Evolutionary conservation across 148 eudicot species (phyloP).

Genomic region (Vaccinium macrocarpon): DNA sequence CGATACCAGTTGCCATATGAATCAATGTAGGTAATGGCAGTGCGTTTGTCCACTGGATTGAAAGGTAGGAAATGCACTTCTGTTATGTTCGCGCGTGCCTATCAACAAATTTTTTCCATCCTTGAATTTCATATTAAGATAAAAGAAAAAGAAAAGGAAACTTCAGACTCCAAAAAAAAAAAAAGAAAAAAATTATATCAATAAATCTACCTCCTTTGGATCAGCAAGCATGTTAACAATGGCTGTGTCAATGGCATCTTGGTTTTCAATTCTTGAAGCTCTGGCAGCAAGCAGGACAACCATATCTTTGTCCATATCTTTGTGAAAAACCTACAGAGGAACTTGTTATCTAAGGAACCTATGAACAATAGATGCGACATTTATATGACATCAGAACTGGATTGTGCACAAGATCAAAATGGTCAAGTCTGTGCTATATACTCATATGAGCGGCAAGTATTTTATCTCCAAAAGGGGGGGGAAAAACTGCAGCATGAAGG

Average conservation of each 20-base stretch:
- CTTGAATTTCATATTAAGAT: background rate
- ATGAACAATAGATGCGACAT: background rate
- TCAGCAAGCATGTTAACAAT: slow-evolving; percentile 68
- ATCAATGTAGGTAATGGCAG: slow-evolving; percentile 65
- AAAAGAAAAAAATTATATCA: background rate
- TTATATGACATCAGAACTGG: background rate
- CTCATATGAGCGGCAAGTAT: background rate
- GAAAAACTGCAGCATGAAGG: background rate
- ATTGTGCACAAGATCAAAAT: background rate
- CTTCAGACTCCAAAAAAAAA: background rate
- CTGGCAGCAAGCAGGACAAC: slow-evolving; percentile 69
- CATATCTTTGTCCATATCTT: slow-evolving; percentile 58
- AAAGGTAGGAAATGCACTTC: slow-evolving; percentile 72
- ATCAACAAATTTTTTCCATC: slow-evolving; percentile 13
- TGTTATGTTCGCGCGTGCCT: slow-evolving; percentile 66
- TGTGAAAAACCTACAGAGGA: slow-evolving; percentile 45
- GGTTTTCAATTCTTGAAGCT: slow-evolving; percentile 71
- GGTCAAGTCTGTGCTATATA: background rate
- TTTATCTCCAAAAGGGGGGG: background rate
- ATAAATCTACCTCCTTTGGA: slow-evolving; percentile 60
- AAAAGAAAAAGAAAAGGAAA: slow-evolving; percentile 9
- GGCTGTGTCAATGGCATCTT: slow-evolving; percentile 81
- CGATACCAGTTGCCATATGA: slow-evolving; percentile 64
- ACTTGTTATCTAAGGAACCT: background rate
- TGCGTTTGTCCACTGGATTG: slow-evolving; percentile 72